Evolutionary conservation across 371 early-diverging fungal species (phyloP).

Genomic region (Syncephalis plumigaleata): DNA sequence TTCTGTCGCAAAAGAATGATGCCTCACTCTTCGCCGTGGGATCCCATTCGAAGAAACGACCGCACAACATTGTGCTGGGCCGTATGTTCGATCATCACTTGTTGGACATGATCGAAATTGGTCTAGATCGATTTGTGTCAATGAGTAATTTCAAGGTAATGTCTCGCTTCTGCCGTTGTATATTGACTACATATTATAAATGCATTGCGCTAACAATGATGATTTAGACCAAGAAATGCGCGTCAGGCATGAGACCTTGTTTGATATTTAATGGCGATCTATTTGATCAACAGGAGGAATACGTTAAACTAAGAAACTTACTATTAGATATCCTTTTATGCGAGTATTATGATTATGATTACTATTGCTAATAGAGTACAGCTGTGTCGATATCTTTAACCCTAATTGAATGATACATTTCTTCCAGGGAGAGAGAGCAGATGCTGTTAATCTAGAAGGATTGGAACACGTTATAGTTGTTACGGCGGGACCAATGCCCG

Average conservation of each 20-base stretch:
- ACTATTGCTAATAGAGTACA: too few relatives aligned
- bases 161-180: too few relatives aligned
- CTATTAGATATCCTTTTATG: slow-evolving; percentile 38
- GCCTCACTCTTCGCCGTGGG: slow-evolving; percentile 77
- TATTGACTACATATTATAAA: not conserved
- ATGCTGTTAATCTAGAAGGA: slow-evolving; percentile 65
- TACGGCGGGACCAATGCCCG: slow-evolving; percentile 45
- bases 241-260: slow-evolving; percentile 75
- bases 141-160: slow-evolving; percentile 55
- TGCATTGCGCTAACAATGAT: not conserved
- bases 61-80: slow-evolving; percentile 78
- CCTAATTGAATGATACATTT: slow-evolving; percentile 38
- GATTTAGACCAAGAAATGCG: slow-evolving; percentile 33
- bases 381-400: too few relatives aligned
- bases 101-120: slow-evolving; percentile 91
- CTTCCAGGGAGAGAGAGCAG: slow-evolving; percentile 65
- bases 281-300: slow-evolving; percentile 51
- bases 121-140: slow-evolving; percentile 42
- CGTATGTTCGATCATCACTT: slow-evolving; percentile 85
- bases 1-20: slow-evolving; percentile 89
- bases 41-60: slow-evolving; percentile 89
- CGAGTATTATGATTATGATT: too few relatives aligned
- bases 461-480: slow-evolving; percentile 77
- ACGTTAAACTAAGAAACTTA: slow-evolving; percentile 58
- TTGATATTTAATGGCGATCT: slow-evolving; percentile 82